These are phyloP conservation scores for Dendrocalamus latiflorus DNA, from an alignment of 202 grass and related monocot genomes.

Conservation along the genomic window DNA sequence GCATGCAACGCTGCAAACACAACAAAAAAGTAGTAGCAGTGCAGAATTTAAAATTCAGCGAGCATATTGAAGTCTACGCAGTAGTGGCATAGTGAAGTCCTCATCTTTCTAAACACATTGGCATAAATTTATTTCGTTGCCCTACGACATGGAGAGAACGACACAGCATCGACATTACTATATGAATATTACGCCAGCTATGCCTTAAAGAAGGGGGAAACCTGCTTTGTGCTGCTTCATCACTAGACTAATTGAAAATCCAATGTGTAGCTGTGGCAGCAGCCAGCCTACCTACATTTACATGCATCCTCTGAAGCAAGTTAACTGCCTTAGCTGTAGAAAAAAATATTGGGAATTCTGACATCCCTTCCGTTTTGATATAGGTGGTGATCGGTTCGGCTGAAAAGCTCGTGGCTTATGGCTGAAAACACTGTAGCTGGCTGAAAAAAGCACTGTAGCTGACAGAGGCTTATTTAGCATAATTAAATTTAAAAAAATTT, in stretches of 20 bases:
- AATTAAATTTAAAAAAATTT: too few species aligned
- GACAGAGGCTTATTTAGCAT: too few species aligned
- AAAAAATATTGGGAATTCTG: neutral
- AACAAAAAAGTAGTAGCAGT: neutral
- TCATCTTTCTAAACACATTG: neutral
- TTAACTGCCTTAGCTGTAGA: neutral
- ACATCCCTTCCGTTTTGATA: slow-evolving; percentile 5
- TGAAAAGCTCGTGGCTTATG: too few species aligned
- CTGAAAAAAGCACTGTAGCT: too few species aligned
- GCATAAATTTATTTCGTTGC: neutral
- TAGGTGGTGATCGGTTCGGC: too few species aligned
- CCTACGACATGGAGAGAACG: neutral
- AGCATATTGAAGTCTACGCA: neutral
- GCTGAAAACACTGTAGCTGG: too few species aligned
- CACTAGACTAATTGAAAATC: neutral
- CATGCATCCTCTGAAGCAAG: neutral
- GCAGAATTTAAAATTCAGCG: neutral
- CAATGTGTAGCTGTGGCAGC: neutral
- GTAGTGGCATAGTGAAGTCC: neutral
- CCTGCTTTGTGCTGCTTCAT: neutral
- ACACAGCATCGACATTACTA: neutral
- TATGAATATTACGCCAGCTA: neutral
- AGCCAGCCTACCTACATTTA: neutral
- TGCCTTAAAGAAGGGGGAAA: neutral
- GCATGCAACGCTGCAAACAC: slow-evolving; percentile 2